Percentiles rank a stretch among this genome's conserved stretches.
These are phyloP conservation scores for Aspergillus cejpii DNA, from an alignment of 2,329 filamentous ascomycete species.

Conservation along the genomic window DNA sequence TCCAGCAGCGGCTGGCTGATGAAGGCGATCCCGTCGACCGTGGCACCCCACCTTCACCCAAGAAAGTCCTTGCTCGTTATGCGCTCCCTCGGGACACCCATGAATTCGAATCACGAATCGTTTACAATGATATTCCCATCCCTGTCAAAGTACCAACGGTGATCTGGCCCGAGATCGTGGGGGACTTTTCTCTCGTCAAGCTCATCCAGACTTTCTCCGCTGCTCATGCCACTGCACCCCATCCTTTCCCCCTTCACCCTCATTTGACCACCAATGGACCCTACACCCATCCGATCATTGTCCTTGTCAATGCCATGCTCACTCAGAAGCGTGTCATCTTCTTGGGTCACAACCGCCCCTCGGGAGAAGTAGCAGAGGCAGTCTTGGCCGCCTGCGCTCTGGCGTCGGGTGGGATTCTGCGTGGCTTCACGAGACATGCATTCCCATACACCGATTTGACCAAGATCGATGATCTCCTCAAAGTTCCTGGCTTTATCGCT, in stretches of 20 bases:
- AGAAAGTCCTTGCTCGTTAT: conserved; percentile 60
- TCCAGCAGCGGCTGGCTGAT: conserved; percentile 69
- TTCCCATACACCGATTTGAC: conserved; percentile 98
- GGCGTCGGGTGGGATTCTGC: conserved; percentile 81
- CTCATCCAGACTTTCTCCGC: conserved; percentile 90
- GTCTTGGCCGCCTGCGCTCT: conserved; percentile 94
- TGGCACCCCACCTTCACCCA: conserved; percentile 41
- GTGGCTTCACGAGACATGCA: conserved; percentile 90
- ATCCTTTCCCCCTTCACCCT: conserved; percentile 77
- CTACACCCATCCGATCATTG: conserved; percentile 87
- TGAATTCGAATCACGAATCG: conserved; percentile 90
- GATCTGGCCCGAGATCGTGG: conserved; percentile 88
- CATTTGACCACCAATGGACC: conserved; percentile 90
- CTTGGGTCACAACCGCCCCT: conserved; percentile 88
- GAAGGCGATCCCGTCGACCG: conserved; percentile 42
- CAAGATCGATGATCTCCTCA: conserved; percentile 92
- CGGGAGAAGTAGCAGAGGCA: conserved; percentile 94
- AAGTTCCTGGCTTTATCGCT: conserved; percentile 94
- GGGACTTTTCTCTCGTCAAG: conserved; percentile 95
- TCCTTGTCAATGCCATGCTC: conserved; percentile 86
- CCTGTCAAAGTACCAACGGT: conserved; percentile 95
- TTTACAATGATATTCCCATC: conserved; percentile 94
- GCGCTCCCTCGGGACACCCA: conserved; percentile 86
- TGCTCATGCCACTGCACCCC: conserved; percentile 71
- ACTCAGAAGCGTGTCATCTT: conserved; percentile 97